A percentile compares a stretch with the other conserved stretches of the same genome.
Conservation (phyloP, 805 yeast species). For the Wickerhamiella sergipiensis region DNA sequence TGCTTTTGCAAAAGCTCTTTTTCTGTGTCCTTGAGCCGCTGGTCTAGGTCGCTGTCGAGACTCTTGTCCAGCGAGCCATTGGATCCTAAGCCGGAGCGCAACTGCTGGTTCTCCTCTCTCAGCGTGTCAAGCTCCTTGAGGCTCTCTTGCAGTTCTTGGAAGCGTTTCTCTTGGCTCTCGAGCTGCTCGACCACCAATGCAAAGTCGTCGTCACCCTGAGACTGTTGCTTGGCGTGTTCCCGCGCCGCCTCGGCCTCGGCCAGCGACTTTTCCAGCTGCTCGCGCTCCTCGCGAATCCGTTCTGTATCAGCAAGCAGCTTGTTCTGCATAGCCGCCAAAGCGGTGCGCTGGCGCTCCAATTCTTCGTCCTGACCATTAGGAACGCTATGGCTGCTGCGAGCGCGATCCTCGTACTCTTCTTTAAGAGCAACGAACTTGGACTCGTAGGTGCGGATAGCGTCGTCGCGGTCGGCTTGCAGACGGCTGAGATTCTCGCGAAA, state of each 20-base stretch:
- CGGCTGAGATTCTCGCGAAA: conserved; percentile 18
- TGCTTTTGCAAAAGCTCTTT: neutral
- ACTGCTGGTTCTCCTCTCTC: conserved; percentile 5
- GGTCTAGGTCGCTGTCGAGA: neutral
- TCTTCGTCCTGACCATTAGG: conserved; percentile 6
- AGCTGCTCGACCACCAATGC: conserved; percentile 14
- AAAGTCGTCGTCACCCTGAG: conserved; percentile 8
- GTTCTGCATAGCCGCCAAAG: conserved; percentile 26
- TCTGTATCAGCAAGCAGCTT: conserved; percentile 20
- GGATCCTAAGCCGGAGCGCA: no score
- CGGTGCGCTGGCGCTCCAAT: conserved; percentile 20
- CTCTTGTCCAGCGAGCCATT: no score
- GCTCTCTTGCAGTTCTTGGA: conserved; percentile 14
- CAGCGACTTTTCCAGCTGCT: conserved; percentile 3
- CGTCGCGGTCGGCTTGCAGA: conserved; percentile 8
- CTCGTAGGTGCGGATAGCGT: neutral
- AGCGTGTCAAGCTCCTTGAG: conserved; percentile 21
- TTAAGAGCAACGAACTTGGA: neutral
- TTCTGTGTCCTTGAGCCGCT: neutral
- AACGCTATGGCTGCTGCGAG: neutral
- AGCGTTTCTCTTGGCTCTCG: conserved; percentile 14
- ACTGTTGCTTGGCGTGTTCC: neutral
- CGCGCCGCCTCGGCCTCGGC: neutral
- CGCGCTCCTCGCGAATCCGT: conserved; percentile 12
- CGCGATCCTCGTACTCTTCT: neutral